Percentiles rank a stretch among this genome's conserved stretches.
phyloP scores from a whole-genome alignment of 768 basidiomycete species.

The Exsudoporus frostii region DNA sequence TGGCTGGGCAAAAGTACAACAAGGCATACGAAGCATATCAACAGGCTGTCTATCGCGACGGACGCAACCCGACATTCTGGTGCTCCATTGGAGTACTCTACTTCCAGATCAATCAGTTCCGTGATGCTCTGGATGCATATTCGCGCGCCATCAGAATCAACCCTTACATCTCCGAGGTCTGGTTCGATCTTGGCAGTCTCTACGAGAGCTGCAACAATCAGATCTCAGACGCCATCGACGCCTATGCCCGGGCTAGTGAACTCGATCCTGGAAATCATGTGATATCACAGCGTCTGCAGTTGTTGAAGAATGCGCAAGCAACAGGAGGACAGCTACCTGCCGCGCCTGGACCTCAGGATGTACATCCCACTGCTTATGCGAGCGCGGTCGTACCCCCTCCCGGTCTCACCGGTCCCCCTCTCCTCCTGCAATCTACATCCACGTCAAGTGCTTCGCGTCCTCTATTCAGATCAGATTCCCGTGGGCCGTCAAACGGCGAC shows the following conservation, averaged over 20 bases:
- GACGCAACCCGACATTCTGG: slow-evolving; percentile 99
- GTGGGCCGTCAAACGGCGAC: slow-evolving; percentile 46
- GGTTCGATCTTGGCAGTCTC: slow-evolving; percentile 90
- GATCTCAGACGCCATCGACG: slow-evolving; percentile 97
- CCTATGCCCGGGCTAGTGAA: slow-evolving; percentile 92
- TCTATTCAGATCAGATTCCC: slow-evolving; percentile 63
- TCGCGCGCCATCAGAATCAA: slow-evolving; percentile 98
- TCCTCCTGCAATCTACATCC: slow-evolving; percentile 50
- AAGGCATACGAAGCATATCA: slow-evolving; percentile 99
- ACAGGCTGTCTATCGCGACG: slow-evolving; percentile 98
- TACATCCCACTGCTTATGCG: slow-evolving; percentile 93
- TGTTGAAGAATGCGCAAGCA: slow-evolving; percentile 76
- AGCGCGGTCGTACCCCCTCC: slow-evolving; percentile 71
- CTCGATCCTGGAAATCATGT: slow-evolving; percentile 83
- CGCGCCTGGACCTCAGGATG: slow-evolving; percentile 91
- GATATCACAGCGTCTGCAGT: slow-evolving; percentile 75
- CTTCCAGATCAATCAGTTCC: slow-evolving; percentile 99
- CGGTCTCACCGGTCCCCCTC: slow-evolving; percentile 63
- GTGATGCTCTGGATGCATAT: slow-evolving; percentile 97
- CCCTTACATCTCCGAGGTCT: slow-evolving; percentile 84
- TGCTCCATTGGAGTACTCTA: slow-evolving; percentile 99
- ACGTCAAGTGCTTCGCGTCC: slow-evolving; percentile 34
- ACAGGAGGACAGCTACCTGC: slow-evolving; percentile 75
- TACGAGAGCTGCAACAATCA: slow-evolving; percentile 99
- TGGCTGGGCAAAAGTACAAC: slow-evolving; percentile 98